Evolutionary conservation across 2,329 filamentous ascomycete genomes (phyloP), one percentile per base, ranked within the genome.

Genomic region (Mycogone perniciosa): DNA sequence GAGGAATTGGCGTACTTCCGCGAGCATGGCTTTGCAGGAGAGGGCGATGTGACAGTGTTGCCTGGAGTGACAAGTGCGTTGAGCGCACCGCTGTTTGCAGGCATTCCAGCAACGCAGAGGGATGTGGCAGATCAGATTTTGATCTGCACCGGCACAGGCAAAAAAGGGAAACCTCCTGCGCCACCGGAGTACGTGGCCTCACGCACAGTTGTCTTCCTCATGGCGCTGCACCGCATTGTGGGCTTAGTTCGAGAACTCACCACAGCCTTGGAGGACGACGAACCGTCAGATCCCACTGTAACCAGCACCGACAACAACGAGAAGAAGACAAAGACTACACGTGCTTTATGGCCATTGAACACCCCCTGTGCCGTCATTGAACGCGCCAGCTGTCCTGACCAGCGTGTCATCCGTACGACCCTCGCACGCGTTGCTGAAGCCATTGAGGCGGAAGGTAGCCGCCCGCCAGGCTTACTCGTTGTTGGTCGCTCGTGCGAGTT

Each of bases 361-460:
- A 93, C 90, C 1, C 90, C 92, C 0, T 96, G 92, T 62, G 91
- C 92, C 1, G 91, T 99, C 8, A 80, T 99, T 50, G 93, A 99
- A 70, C 80, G 93, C 34, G 93, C 93, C 5, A 95, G 88, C 54
- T 99, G 93, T 64, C 87, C 89, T 0, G 93, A 99, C 64, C 93
- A 99, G 71, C 78, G 92, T 44, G 88, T 99, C 11, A 91, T 99
- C 30, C 78, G 93, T 50, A 93, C 90, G 1, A 96, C 89, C 1
- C 71, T 99, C 27, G 79, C 84, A 59, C 79, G 86, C 60, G 89
- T 97, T 1, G 86, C 79, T 27, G 78, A 83, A 47, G 93, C 93
- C 0, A 84, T 99, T 42, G 90, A 96, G 65, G 82, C 88, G 45
- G 89, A 95, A 62, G 93, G 93, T 0, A 93, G 87, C 58, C 76